Base-by-base conservation (phyloP, 2,329 filamentous ascomycete species). In the Zasmidium citrigriseum region DNA sequence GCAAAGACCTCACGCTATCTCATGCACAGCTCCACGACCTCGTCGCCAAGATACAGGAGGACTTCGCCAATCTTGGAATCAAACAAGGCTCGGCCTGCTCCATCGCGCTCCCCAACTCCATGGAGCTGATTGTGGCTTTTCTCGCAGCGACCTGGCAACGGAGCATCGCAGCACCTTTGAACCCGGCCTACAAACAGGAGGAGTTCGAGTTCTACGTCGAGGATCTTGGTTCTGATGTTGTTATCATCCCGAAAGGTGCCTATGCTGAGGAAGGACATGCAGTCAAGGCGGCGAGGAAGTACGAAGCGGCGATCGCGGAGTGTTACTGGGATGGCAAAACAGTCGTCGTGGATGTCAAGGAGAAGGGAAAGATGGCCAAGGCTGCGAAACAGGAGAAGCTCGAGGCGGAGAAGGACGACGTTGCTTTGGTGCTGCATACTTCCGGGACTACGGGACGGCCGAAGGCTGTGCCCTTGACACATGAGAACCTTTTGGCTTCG, bases 151-250 rank as follows among this genome's bases (percentile, higher is more conserved):
- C 90, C 10, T 91, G 88, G 85, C 91, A 95, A 77, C 84, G 91
- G 67, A 89, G 82, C 27, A 88, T 95, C 65, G 90, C 90, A 5
- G 91, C 91, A 3, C 91, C 91, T n/a, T 80, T 96, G 64, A 95
- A 96, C 75, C 86, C 90, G 41, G 88, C 87, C 47, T 95, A 95
- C 79, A 95, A 93, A 78, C 90, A 95, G 75, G 87, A 87, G 55
- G 91, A 96, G 75, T 93, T 93, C 72, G 90, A 95, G 73, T 95
- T 95, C 76, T 96, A 95, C 76, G 93, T 96, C 69, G 88, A 91
- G 61, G 91, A 96, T 71, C 81, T 95, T 66, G 89, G 87, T 72
- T 93, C 90, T 5, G 87, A 87, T 27, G 79, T 95, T 55, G 84
- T 91, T 22, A 80, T 96, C 25, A 87, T 96, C 7, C 90, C 90